These are phyloP conservation scores for Tetrapisispora nanseiensis DNA, from an alignment of 805 yeast species.

Conservation along the genomic window DNA sequence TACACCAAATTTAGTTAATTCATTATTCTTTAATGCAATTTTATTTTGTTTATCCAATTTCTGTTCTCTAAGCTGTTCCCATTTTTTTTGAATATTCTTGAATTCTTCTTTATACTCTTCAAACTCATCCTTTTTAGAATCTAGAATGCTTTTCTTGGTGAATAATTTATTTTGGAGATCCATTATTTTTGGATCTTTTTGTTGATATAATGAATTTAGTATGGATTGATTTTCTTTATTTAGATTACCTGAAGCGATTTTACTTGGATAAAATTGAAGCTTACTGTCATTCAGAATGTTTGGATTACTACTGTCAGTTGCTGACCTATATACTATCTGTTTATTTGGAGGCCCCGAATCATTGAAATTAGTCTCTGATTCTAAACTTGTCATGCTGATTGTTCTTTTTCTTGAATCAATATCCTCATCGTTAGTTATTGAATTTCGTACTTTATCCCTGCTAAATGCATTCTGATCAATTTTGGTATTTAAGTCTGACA, in stretches of 20 bases:
- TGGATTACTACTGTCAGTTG: neutral
- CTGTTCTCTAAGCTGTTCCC: constrained; percentile 23
- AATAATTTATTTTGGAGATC: constrained; percentile 21
- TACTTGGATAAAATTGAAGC: neutral
- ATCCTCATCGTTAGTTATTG: neutral
- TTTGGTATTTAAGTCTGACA: neutral
- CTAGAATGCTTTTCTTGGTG: constrained; percentile 19
- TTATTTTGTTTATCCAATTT: constrained; percentile 20
- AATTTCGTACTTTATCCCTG: neutral
- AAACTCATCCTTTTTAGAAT: constrained; percentile 19
- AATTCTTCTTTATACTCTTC: constrained; percentile 13
- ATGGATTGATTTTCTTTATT: constrained; percentile 9
- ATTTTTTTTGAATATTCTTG: constrained; percentile 16
- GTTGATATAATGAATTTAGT: constrained; percentile 25
- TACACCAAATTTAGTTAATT: constrained; percentile 24
- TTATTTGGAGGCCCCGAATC: neutral
- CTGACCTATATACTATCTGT: neutral
- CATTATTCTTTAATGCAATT: constrained; percentile 26
- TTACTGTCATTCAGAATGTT: neutral
- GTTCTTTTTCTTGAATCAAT: neutral
- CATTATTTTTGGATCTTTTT: constrained; percentile 23
- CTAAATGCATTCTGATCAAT: neutral
- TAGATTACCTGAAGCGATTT: neutral
- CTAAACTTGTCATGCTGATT: neutral
- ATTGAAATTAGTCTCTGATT: neutral